These are phyloP conservation scores for Fusarium begoniae DNA, from an alignment of 2,329 filamentous ascomycete genomes.

Conservation along the genomic window DNA sequence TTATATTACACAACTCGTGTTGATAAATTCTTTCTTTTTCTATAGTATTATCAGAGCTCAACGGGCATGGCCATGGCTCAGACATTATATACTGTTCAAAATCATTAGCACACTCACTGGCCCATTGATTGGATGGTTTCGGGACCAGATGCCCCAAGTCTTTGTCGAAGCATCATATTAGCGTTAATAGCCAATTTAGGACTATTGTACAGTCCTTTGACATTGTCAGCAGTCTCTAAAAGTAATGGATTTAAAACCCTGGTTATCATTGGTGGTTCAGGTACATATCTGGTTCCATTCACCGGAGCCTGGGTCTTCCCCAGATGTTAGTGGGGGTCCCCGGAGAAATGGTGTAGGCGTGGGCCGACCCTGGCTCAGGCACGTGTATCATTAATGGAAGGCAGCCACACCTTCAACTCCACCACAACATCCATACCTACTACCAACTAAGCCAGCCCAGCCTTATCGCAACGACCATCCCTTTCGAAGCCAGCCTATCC, in stretches of 20 bases:
- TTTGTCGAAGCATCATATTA: background rate
- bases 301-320: background rate
- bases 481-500: background rate
- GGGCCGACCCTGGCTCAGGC: constrained; percentile 23
- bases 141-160: background rate
- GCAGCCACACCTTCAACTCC: constrained; percentile 30
- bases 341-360: constrained; percentile 35
- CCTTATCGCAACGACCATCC: constrained; percentile 26
- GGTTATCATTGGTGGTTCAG: background rate
- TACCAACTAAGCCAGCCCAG: background rate
- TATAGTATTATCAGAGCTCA: background rate
- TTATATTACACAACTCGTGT: background rate
- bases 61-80: background rate
- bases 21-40: background rate
- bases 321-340: constrained; percentile 9
- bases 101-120: background rate
- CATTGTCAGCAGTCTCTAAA: background rate
- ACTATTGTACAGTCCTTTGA: background rate
- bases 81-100: background rate
- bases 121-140: background rate
- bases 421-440: constrained; percentile 17
- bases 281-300: background rate
- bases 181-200: background rate
- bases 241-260: background rate
- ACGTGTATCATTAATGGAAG: constrained; percentile 31